Conservation (phyloP, 345 rosid genomes). For the Combretum micranthum region DNA sequence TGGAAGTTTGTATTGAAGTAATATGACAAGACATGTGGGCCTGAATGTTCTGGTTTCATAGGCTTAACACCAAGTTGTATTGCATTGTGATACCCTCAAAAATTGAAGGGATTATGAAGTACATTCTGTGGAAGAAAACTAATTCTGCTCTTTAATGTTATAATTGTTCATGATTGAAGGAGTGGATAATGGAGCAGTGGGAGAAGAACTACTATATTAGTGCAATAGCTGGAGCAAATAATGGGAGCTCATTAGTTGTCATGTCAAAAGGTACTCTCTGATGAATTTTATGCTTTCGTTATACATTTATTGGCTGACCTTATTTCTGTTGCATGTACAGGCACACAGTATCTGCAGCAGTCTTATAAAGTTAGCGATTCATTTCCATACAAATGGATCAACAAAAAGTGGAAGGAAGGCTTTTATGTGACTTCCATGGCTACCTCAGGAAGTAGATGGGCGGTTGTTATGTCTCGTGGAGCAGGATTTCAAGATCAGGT, state of each 20-base stretch:
- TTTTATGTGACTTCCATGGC: slow-evolving; percentile 51
- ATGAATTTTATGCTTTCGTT: background rate
- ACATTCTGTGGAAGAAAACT: background rate
- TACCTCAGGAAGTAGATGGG: slow-evolving; percentile 49
- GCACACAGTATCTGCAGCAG: slow-evolving; percentile 38
- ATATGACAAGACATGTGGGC: too few relatives aligned
- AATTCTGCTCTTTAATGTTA: background rate
- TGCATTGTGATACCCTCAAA: too few relatives aligned
- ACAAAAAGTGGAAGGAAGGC: slow-evolving; percentile 56
- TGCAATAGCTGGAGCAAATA: slow-evolving; percentile 44
- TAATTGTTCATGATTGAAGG: slow-evolving; percentile 27
- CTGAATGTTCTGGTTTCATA: too few relatives aligned
- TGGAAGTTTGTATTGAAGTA: too few relatives aligned
- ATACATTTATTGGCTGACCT: background rate
- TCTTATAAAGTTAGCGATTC: slow-evolving; percentile 48
- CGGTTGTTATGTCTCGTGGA: slow-evolving; percentile 43
- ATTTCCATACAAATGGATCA: slow-evolving; percentile 52
- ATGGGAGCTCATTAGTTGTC: slow-evolving; percentile 46
- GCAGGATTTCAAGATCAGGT: slow-evolving; percentile 45
- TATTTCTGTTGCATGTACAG: slow-evolving; percentile 15
- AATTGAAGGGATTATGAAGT: too few relatives aligned
- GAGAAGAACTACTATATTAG: slow-evolving; percentile 49
- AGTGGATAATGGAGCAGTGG: slow-evolving; percentile 61
- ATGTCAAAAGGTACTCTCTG: slow-evolving; percentile 45
- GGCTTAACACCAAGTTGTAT: too few relatives aligned